Base-by-base conservation (phyloP, 371 early-diverging fungal genomes). In the Actinomucor elegans region DNA sequence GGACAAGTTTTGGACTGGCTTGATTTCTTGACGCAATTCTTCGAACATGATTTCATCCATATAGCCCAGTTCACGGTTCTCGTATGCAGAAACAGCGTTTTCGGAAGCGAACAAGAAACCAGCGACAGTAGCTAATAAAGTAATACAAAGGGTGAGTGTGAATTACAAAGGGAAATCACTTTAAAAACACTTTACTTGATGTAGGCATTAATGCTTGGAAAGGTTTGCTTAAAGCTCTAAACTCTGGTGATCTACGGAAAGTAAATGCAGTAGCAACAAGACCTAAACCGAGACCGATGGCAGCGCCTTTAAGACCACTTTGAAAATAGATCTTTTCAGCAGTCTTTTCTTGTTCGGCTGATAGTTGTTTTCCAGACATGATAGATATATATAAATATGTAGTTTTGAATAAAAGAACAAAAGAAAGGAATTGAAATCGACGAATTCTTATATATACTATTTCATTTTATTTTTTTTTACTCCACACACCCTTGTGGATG, bases 41-140 rank as follows among this genome's bases (percentile, higher is more conserved):
- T 44, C 43, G 36, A 67, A 48, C 66, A 71, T 64, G 8, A 55
- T 59, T 28, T 75, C 75, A 47, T 79, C 79, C 21, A 64, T 59
- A 54, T 75, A 77, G 27, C 78, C 78, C 40, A 74, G 56, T 17
- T 57, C 53, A 15, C 52, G 37, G 45, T 72, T 77, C 46, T 74
- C 75, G 45, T 64, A 77, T 44, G 32, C 57, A 31, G 59, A 58
- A 17, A 64, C 60, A 43, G 68, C 78, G 23, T 61, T 56, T 49
- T 77, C 78, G 33, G 68, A 51, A 20, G 63, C 75, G 57, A 79
- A 79, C 14, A 79, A 37, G 47, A 64, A 72, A 50, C 79, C 79
- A 29, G 79, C 68, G 37, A 62, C n/a, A 20, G 68, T 51, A n/a
- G 62, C 79, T 79, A 54, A 17, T 17, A 5, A 12, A n/a, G n/a